A percentile compares a stretch with the other conserved stretches of the same genome.
These are phyloP conservation scores for Calonectria pseudoturangicola DNA, from an alignment of 2,329 filamentous ascomycete genomes.

Conservation along the genomic window DNA sequence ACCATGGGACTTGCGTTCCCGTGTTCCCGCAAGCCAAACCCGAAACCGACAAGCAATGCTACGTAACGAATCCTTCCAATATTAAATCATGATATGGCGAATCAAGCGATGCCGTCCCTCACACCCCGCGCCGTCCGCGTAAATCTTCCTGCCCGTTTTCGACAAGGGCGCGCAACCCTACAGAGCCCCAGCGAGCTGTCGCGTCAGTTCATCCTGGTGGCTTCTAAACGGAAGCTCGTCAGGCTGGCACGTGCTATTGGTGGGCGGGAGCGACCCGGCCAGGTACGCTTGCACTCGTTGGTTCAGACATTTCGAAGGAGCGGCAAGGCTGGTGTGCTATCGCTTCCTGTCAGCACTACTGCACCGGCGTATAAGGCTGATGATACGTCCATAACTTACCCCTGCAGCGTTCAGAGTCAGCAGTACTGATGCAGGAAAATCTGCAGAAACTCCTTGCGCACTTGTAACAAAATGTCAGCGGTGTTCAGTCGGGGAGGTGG, in stretches of 20 bases:
- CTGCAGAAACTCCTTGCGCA: background rate
- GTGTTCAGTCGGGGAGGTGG: background rate
- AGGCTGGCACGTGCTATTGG: constrained; percentile 9
- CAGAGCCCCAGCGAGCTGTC: background rate
- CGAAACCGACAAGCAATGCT: background rate
- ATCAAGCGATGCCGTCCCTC: background rate
- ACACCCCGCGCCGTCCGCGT: background rate
- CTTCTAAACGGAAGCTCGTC: constrained; percentile 8
- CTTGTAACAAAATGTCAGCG: background rate
- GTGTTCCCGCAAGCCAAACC: constrained; percentile 2
- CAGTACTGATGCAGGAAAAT: background rate
- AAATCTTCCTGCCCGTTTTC: background rate
- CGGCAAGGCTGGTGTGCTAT: background rate
- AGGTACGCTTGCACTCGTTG: constrained; percentile 2
- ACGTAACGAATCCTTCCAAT: constrained; percentile 5
- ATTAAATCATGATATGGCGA: background rate
- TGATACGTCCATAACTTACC: background rate
- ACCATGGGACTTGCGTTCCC: background rate
- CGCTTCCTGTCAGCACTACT: constrained; percentile 8
- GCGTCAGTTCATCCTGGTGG: constrained; percentile 3
- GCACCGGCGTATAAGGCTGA: background rate
- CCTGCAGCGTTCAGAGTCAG: constrained; percentile 1
- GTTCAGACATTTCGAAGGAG: constrained; percentile 8
- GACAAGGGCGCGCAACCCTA: background rate
- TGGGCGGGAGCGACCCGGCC: background rate